Evolutionary conservation across 2,329 filamentous ascomycete species (phyloP).

Genomic region (Thyridium curvatum): DNA sequence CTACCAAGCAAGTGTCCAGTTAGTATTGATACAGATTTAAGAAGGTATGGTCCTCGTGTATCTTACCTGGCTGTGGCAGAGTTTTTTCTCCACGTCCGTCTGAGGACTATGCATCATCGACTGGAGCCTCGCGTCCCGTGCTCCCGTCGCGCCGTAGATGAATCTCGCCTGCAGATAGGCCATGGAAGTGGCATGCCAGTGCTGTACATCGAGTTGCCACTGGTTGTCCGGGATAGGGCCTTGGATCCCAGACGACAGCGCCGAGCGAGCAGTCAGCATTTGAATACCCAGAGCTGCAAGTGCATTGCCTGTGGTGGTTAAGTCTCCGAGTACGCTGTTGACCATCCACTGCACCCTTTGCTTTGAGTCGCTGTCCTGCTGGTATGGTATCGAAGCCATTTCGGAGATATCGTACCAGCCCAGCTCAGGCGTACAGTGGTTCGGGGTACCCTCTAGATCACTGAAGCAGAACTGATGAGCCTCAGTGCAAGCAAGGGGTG

Average conservation of each 20-base stretch:
- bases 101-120: not conserved
- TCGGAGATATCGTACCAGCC: too few species aligned
- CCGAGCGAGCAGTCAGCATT: constrained; percentile 1
- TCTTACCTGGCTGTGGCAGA: constrained; percentile 7
- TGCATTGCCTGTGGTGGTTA: not conserved
- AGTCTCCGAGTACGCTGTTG: not conserved
- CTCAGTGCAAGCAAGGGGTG: constrained; percentile 5
- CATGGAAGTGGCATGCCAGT: constrained; percentile 4
- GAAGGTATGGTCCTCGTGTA: not conserved
- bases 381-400: too few species aligned
- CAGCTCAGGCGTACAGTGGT: too few species aligned
- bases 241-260: not conserved
- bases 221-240: constrained; percentile 6
- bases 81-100: constrained; percentile 1
- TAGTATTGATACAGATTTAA: not conserved
- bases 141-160: constrained; percentile 4
- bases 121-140: not conserved
- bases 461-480: constrained; percentile 4
- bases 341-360: too few species aligned
- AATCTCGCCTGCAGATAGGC: constrained; percentile 5
- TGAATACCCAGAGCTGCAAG: not conserved
- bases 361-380: too few species aligned
- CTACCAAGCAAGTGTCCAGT: constrained; percentile 5
- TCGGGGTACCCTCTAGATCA: too few species aligned
- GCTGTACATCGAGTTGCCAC: constrained; percentile 9